These are phyloP conservation scores for Silene noctiflora DNA, from an alignment of 179 eudicot genomes.

Conservation along the genomic window DNA sequence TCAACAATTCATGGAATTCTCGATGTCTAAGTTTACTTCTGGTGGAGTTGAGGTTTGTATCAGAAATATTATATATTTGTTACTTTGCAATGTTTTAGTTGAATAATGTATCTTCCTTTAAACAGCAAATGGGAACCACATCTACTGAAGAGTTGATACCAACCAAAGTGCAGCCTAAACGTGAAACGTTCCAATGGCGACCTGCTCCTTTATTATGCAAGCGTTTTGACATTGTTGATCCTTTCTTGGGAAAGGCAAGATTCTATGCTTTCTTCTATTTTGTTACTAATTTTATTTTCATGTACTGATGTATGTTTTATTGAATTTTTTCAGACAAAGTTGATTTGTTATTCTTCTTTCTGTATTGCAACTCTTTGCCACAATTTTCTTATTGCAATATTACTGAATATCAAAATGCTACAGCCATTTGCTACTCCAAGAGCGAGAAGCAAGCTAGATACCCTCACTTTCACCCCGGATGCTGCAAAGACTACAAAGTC, in stretches of 20 bases:
- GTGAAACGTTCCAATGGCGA: conserved; percentile 91
- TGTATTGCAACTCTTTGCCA: neutral
- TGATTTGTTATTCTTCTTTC: neutral
- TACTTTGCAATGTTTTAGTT: neutral
- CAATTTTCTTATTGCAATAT: neutral
- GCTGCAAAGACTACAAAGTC: conserved; percentile 37
- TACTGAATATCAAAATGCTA: conserved; percentile 15
- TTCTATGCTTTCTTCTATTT: neutral
- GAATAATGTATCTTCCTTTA: neutral
- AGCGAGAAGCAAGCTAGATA: conserved; percentile 76
- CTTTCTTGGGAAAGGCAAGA: conserved; percentile 69
- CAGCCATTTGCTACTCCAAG: conserved; percentile 85
- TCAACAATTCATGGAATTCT: conserved; percentile 47
- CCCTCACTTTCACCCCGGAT: conserved; percentile 68
- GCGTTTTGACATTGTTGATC: conserved; percentile 90
- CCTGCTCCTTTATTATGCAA: conserved; percentile 88
- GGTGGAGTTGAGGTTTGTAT: conserved; percentile 65
- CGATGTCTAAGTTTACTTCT: conserved; percentile 63
- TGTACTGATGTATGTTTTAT: neutral
- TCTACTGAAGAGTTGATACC: conserved; percentile 41
- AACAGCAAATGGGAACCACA: conserved; percentile 41
- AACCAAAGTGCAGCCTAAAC: conserved; percentile 59
- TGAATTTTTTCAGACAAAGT: neutral
- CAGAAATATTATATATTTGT: neutral
- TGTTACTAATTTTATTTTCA: neutral